phyloP scores from a whole-genome alignment of 108 stramenopile species.

The Nitzschia palea region DNA sequence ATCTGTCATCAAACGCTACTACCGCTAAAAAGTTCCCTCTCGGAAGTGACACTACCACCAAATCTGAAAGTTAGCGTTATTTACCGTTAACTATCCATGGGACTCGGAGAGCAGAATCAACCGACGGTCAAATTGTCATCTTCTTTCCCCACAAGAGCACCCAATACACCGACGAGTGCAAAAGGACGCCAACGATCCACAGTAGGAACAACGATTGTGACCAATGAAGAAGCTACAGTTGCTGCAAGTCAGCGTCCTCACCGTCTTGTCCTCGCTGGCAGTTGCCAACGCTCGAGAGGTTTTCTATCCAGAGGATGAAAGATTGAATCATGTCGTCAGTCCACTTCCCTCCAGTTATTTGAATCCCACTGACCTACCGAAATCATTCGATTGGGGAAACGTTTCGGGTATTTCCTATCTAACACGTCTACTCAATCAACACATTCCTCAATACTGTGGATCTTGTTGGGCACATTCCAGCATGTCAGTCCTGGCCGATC shows the following conservation, averaged over 20 bases:
- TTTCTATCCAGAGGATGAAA: conserved; percentile 13
- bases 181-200: no score
- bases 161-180: no score
- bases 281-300: conserved; percentile 12
- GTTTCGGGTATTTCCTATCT: conserved; percentile 77
- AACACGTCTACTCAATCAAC: conserved; percentile 87
- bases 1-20: no score
- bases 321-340: conserved; percentile 6
- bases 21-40: no score
- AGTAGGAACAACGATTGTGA: no score
- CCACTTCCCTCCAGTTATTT: conserved; percentile 30
- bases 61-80: no score
- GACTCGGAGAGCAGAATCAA: no score
- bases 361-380: conserved; percentile 40
- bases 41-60: no score
- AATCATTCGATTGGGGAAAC: conserved; percentile 76
- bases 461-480: conserved; percentile 90
- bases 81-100: no score
- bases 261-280: neutral
- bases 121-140: no score
- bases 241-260: neutral
- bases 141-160: no score
- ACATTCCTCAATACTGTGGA: conserved; percentile 83
- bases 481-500: conserved; percentile 78
- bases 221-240: no score